Base-by-base conservation (phyloP, 2,329 filamentous ascomycete genomes). In the Arthroderma uncinatum region DNA sequence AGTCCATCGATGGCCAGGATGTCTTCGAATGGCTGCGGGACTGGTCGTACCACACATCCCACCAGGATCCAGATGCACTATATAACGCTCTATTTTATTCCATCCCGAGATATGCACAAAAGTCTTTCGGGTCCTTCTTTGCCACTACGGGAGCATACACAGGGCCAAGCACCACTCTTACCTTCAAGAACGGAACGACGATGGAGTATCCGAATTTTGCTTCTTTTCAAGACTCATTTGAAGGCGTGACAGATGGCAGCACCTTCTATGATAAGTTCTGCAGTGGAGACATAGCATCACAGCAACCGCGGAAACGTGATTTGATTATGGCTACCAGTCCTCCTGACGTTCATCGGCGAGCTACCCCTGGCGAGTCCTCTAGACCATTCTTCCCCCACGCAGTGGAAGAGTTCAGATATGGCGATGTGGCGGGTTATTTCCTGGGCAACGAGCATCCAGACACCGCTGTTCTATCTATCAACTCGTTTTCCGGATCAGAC, bases 401-500 rank as follows among this genome's bases (percentile, higher is more conserved):
- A 1, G 65, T 71, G 28, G 57, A 73, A 2, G 64, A 70, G 21
- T 64, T 72, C 25, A 58, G 64, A 1, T 67, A 66, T 28, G 64
- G 71, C 4, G 67, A 68, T 14, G 62, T 76, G 28, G 70, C 70
- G 25, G 75, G 76, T 1, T 78, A 78, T 62, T 75, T 73, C 50
- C 66, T 77, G 21, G 69, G 71, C 30, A 67, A 63, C 1, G 70
- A 65, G 21, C 68, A 72, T 25, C 60, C 69, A 55, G 72, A 78
- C 60, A 67, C 74, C 16, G 75, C 74, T 16, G 70, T 78, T 25
- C 67, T 78, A 37, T 71, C 70, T 37, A 70, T 78, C 8, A 66
- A 69, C 1, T 70, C 66, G 6, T 79, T 78, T 57, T 47, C 55
- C 1, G 64, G 53, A 7, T 2, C 12, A 65, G 1, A 64, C 65